Conservation (phyloP, 1,284 basidiomycete species). For the Microbotryum lychnidis-dioicae region DNA sequence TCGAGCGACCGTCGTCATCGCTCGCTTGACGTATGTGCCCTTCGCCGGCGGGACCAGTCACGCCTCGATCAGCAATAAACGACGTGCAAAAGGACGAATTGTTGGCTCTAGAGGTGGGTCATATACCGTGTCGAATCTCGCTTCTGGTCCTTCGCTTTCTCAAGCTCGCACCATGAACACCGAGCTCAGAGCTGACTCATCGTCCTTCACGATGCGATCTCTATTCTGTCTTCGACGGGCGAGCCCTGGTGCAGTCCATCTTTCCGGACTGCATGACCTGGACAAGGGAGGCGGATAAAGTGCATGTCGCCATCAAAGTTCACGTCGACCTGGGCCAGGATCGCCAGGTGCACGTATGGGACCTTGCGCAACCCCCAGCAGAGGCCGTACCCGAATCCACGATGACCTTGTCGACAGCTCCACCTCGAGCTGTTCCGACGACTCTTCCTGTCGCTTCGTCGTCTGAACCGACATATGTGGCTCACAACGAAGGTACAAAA, state of each 20-base stretch:
- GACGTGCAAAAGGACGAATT: constrained; percentile 30
- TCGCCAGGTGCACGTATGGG: constrained; percentile 13
- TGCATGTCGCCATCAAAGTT: constrained; percentile 12
- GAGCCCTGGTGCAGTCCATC: constrained; percentile 23
- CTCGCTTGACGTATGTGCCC: too few species aligned
- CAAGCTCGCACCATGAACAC: too few species aligned
- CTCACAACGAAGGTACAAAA: too few species aligned
- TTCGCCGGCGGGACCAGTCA: too few species aligned
- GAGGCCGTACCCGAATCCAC: too few species aligned
- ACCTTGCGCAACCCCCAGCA: neutral
- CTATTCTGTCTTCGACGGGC: too few species aligned
- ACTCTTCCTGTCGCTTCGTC: too few species aligned
- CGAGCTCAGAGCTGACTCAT: constrained; percentile 3
- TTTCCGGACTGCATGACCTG: constrained; percentile 20
- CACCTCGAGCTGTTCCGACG: too few species aligned
- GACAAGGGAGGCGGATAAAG: constrained; percentile 1
- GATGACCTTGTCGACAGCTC: too few species aligned
- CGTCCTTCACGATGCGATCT: neutral
- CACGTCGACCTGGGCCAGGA: constrained; percentile 21
- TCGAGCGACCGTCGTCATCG: too few species aligned
- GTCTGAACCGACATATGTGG: too few species aligned
- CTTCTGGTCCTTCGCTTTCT: too few species aligned
- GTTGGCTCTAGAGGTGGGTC: constrained; percentile 24
- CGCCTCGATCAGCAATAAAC: constrained; percentile 10
- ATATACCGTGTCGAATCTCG: neutral